A percentile compares a stretch with the other conserved stretches of the same genome.
These are phyloP conservation scores for Globisporangium splendens DNA, from an alignment of 352 stramenopile genomes.

Conservation along the genomic window DNA sequence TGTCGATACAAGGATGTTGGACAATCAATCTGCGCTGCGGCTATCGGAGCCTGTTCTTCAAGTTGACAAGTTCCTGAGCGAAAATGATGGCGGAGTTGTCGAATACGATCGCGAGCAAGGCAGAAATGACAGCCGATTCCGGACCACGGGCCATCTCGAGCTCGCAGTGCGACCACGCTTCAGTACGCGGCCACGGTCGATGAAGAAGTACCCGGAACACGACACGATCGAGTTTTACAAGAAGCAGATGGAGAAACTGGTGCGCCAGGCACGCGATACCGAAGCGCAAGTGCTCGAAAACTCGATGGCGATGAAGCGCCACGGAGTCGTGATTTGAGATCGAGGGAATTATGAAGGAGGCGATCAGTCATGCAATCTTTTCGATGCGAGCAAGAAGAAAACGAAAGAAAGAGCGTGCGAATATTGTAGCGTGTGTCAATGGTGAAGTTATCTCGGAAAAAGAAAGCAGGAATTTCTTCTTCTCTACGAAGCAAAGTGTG, in stretches of 20 bases:
- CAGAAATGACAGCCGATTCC: neutral
- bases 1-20: slow-evolving; percentile 25
- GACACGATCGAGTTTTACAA: slow-evolving; percentile 44
- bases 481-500: too few species aligned
- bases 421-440: too few species aligned
- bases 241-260: slow-evolving; percentile 64
- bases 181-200: slow-evolving; percentile 2
- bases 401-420: neutral
- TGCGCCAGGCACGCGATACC: slow-evolving; percentile 63
- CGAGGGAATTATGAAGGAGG: neutral
- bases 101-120: slow-evolving; percentile 18
- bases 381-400: neutral
- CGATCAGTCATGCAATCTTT: neutral
- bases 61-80: slow-evolving; percentile 22
- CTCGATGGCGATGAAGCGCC: slow-evolving; percentile 43
- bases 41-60: slow-evolving; percentile 42
- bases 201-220: slow-evolving; percentile 1
- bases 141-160: neutral
- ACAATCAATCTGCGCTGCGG: slow-evolving; percentile 13
- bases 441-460: too few species aligned
- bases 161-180: slow-evolving; percentile 6
- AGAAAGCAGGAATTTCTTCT: too few species aligned
- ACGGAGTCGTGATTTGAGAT: slow-evolving; percentile 31
- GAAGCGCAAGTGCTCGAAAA: slow-evolving; percentile 68
- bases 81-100: slow-evolving; percentile 18